Conservation (phyloP, 306 rosid species). For the Arachis hypogaea region DNA sequence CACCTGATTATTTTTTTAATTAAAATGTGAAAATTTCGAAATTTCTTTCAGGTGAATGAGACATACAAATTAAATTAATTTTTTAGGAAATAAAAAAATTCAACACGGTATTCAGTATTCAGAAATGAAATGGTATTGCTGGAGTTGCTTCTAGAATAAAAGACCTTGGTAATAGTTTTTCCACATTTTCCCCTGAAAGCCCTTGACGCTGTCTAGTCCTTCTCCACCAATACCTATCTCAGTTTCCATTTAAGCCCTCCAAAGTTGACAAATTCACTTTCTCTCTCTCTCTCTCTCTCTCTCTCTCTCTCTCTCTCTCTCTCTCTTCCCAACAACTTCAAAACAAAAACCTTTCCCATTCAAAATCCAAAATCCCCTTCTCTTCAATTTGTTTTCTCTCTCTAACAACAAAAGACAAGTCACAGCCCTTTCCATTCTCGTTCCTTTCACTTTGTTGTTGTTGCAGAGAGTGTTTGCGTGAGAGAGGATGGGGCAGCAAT, state of each 20-base stretch:
- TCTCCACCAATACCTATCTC: background rate
- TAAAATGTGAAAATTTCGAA: no score
- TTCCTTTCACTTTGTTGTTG: background rate
- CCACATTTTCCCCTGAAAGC: background rate
- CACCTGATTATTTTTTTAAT: no score
- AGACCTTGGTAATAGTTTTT: background rate
- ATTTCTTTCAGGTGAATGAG: no score
- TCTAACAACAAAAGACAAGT: background rate
- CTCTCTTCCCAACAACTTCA: background rate
- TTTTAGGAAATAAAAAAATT: no score
- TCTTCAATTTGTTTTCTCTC: background rate
- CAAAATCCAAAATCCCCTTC: background rate
- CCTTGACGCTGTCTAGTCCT: background rate
- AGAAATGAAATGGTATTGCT: background rate
- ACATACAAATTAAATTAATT: no score
- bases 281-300: background rate
- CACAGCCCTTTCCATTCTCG: background rate
- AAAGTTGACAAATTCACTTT: background rate
- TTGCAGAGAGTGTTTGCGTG: background rate
- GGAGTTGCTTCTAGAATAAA: background rate
- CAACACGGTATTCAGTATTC: no score
- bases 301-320: background rate
- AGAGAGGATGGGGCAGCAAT: slow-evolving; percentile 63
- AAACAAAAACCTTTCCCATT: background rate
- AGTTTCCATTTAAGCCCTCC: background rate